phyloP scores from a whole-genome alignment of 495 filamentous ascomycete genomes.

The Penicillium paradoxum region DNA sequence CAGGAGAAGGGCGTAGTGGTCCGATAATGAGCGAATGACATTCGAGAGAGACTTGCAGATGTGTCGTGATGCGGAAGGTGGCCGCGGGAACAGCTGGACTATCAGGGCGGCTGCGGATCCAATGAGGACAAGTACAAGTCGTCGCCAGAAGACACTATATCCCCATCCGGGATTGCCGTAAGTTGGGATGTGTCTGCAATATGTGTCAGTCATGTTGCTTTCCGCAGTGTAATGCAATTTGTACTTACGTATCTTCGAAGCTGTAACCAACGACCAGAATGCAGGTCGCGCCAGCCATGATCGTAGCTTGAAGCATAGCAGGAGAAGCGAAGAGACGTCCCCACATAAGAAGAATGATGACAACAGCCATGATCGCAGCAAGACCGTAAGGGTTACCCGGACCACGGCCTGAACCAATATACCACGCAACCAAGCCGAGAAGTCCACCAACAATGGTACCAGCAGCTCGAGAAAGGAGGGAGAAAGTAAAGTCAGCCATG shows the following conservation, averaged over 20 bases:
- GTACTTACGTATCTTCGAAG: constrained; percentile 36
- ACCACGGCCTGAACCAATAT: constrained; percentile 42
- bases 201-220: not conserved
- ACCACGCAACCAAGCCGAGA: constrained; percentile 40
- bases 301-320: constrained; percentile 27
- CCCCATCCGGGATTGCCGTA: constrained; percentile 43
- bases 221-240: not conserved
- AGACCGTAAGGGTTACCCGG: constrained; percentile 41
- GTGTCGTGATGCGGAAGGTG: constrained; percentile 39
- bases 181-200: constrained; percentile 27
- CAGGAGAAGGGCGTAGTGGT: constrained; percentile 43
- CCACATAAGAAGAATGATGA: constrained; percentile 36
- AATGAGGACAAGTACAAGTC: constrained; percentile 38
- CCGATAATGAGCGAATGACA: constrained; percentile 32
- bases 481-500: constrained; percentile 43
- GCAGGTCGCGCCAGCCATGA: constrained; percentile 40
- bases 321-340: constrained; percentile 30
- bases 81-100: constrained; percentile 40
- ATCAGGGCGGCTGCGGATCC: constrained; percentile 35
- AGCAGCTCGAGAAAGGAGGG: constrained; percentile 25
- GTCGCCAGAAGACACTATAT: constrained; percentile 44
- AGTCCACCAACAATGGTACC: constrained; percentile 40
- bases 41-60: constrained; percentile 39
- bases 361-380: constrained; percentile 30
- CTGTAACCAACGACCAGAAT: constrained; percentile 39